Evolutionary conservation across 345 rosid species (phyloP), one percentile per base, ranked within the genome.

Genomic region (Iberis pinnata): DNA sequence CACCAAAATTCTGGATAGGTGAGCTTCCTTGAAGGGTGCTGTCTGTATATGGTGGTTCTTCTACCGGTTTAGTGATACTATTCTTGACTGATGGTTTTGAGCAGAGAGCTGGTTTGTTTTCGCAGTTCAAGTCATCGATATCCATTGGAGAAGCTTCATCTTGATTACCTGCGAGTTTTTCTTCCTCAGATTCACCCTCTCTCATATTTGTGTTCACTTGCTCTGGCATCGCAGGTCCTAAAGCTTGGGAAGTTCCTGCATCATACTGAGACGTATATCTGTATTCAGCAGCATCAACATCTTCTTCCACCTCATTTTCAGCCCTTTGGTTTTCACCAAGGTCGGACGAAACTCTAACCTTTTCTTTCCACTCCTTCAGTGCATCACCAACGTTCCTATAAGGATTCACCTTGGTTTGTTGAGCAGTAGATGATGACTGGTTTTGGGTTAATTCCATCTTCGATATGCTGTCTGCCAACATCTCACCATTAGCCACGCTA

Each of bases 301-400:
- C 89, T 61, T 84, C 89, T 15, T 84, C 89, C 16, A 76, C 53
- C 73, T 81, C 86, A 67, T 53, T 80, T 27, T 63, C 76, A 18
- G 64, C 73, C 49, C 79, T 80, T 20, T 43, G 56, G 43, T 68
- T 76, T 56, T 74, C 81, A 13, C 69, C 80, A 55, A 81, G 79
- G 69, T 83, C 95, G 41, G 75, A 61, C 36, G 88, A 75, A 31
- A 88, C 76, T 69, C 59, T 81, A 38, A 78, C 86, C 76, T 89
- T 82, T 67, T 92, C 95, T 62, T 88, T 92, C 96, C 98, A 92
- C 53, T 81, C 84, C 73, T 85, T 77, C 65, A 84, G 75, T 27
- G 96, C 98, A 81, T 83, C 80, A 36, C 96, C 98, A 42, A 81
- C 74, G 43, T 67, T 88, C 63, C 96, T 67, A 22, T 84, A 88